Conservation (phyloP, 805 yeast genomes). For the Candida yuanshanica region DNA sequence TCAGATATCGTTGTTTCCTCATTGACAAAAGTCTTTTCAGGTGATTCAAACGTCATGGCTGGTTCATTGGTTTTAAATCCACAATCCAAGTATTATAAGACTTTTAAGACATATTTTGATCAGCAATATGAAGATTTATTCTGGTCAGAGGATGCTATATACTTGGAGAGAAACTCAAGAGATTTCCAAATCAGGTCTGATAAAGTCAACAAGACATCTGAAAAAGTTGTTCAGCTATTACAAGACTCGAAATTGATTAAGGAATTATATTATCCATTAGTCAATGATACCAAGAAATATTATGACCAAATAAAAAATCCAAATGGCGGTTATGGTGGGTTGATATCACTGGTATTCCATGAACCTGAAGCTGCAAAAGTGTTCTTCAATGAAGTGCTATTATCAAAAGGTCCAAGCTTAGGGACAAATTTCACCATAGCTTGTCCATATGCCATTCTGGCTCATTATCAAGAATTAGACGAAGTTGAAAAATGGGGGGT, state of each 20-base stretch:
- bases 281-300: constrained; percentile 44
- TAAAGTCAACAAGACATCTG: constrained; percentile 49
- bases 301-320: constrained; percentile 68
- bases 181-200: constrained; percentile 67
- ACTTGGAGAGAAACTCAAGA: constrained; percentile 87
- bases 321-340: constrained; percentile 85
- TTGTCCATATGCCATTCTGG: constrained; percentile 84
- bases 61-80: constrained; percentile 84
- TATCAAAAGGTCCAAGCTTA: constrained; percentile 85
- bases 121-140: constrained; percentile 63
- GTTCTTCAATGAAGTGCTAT: constrained; percentile 65
- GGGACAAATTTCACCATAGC: constrained; percentile 88
- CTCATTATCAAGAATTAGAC: constrained; percentile 78
- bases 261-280: constrained; percentile 66
- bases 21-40: constrained; percentile 86
- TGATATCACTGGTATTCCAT: constrained; percentile 67
- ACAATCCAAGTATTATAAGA: constrained; percentile 41
- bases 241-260: constrained; percentile 44
- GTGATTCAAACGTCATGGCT: constrained; percentile 94
- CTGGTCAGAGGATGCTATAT: constrained; percentile 94
- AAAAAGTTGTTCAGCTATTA: constrained; percentile 49
- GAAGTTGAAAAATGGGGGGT: constrained; percentile 80
- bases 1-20: constrained; percentile 87
- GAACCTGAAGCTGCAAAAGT: constrained; percentile 56
- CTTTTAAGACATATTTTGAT: constrained; percentile 45